phyloP scores from a whole-genome alignment of 1,284 basidiomycete species.

The Sporisorium sorghi region DNA sequence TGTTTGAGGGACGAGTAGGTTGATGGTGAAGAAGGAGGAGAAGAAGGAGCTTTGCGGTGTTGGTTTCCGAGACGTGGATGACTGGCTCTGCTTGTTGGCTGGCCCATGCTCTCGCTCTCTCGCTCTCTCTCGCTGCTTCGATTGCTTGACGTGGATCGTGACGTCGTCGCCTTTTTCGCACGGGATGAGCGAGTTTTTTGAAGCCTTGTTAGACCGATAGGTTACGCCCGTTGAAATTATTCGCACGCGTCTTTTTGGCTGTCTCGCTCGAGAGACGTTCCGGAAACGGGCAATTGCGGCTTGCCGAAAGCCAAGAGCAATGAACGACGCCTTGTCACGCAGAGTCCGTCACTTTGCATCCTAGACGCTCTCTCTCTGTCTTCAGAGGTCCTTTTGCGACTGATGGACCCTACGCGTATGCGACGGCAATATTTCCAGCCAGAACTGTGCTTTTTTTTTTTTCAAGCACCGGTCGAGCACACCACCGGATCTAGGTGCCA shows the following conservation, averaged over 20 bases:
- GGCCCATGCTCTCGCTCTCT: slow-evolving; percentile 12
- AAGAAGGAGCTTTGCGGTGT: neutral
- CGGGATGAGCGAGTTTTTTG: neutral
- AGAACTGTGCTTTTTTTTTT: too few relatives aligned
- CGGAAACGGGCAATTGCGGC: slow-evolving; percentile 7
- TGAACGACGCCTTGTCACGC: neutral
- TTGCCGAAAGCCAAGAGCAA: neutral
- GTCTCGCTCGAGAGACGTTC: slow-evolving; percentile 6
- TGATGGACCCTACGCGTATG: too few relatives aligned
- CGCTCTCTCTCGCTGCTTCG: neutral
- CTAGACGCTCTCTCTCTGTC: too few relatives aligned
- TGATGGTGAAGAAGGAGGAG: too few relatives aligned
- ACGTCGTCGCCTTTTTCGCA: slow-evolving; percentile 2
- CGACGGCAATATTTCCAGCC: too few relatives aligned
- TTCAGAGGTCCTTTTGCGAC: too few relatives aligned
- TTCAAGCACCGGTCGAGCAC: slow-evolving; percentile 9
- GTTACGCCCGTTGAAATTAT: too few relatives aligned
- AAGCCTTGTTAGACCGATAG: neutral
- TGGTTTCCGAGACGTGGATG: neutral
- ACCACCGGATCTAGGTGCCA: neutral
- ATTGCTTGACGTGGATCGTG: slow-evolving; percentile 1
- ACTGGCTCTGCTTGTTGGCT: neutral
- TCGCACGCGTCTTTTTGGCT: slow-evolving; percentile 2
- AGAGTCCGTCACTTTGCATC: neutral
- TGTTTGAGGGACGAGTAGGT: neutral